Evolutionary conservation across 169 alveolate genomes (phyloP), one percentile per base, ranked within the genome.

Genomic region (Cryptosporidium andersoni): DNA sequence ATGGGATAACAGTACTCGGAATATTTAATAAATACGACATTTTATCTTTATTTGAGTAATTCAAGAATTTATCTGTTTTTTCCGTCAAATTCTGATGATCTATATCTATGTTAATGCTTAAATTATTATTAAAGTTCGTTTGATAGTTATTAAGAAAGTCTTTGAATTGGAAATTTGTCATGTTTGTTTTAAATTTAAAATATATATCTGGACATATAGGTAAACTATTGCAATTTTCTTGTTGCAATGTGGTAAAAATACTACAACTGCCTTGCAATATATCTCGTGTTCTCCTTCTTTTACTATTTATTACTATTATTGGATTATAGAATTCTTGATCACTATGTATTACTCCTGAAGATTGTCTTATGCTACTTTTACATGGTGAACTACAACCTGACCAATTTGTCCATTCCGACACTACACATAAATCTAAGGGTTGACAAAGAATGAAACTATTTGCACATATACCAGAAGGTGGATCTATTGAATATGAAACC

Each of bases 301-400:
- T 51, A 40, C 82, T 67, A 8, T 12, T 3, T 8, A 67, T 52
- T 25, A 16, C 34, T 16, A 16, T 9, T 4, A 53, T 4, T 16
- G 40, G 7, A 53, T 8, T 53, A 37, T 11, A 2, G 1, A 47
- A 6, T 2, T 53, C 0, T 2, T 14, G 37, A 34, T 7, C 5
- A 47, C 34, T 43, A n/a, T 5, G 12, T 16, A 5, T 4, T 25
- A 25, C 25, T 25, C 0, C 0, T 42, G 62, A 64, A 7, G 39
- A 47, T 25, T 25, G 25, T 25, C 25, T 25, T 25, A 25, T 25
- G 25, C 25, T 25, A 53, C 34, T 16, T 55, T 49, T 67, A 12
- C 82, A 67, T 39, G 66, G 66, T 11, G 66, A 11, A 55, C 66
- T 67, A 39, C 66, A 67, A 52, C 66, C 66, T 8, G 82, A 67